Conservation (phyloP, 495 filamentous ascomycete genomes). For the Aeminium ludgeri region DNA sequence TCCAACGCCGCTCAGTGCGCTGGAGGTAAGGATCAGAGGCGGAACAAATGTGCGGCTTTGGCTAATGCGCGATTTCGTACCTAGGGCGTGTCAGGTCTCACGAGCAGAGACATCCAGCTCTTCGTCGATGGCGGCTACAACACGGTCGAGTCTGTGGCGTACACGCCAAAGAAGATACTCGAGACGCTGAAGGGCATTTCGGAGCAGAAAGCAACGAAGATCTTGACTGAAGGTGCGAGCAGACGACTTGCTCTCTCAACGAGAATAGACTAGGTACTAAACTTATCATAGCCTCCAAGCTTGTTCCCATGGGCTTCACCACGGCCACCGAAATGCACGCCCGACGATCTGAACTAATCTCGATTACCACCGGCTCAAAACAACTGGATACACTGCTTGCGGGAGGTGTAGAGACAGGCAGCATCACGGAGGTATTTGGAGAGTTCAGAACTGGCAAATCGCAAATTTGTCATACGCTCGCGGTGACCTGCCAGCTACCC, state of each 20-base stretch:
- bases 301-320: conserved; percentile 97
- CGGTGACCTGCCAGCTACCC: conserved; percentile 89
- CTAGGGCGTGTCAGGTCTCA: conserved; percentile 73
- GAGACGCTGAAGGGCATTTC: conserved; percentile 97
- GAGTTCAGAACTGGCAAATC: conserved; percentile 97
- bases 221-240: conserved; percentile 67
- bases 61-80: conserved; percentile 6
- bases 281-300: conserved; percentile 53
- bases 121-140: conserved; percentile 84
- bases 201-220: conserved; percentile 83
- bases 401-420: conserved; percentile 89
- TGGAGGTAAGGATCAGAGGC: conserved; percentile 49
- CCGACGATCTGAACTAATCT: conserved; percentile 86
- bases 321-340: conserved; percentile 99
- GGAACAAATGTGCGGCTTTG: not conserved
- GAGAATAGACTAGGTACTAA: not conserved
- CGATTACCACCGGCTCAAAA: conserved; percentile 93
- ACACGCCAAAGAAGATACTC: conserved; percentile 71
- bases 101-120: conserved; percentile 84
- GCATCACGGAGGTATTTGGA: conserved; percentile 96
- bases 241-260: not conserved
- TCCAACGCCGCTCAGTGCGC: conserved; percentile 68
- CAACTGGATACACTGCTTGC: conserved; percentile 88
- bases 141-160: conserved; percentile 88
- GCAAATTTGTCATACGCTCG: conserved; percentile 96